Evolutionary conservation across 768 basidiomycete genomes (phyloP).

Genomic region (Sarcodon aspratus): DNA sequence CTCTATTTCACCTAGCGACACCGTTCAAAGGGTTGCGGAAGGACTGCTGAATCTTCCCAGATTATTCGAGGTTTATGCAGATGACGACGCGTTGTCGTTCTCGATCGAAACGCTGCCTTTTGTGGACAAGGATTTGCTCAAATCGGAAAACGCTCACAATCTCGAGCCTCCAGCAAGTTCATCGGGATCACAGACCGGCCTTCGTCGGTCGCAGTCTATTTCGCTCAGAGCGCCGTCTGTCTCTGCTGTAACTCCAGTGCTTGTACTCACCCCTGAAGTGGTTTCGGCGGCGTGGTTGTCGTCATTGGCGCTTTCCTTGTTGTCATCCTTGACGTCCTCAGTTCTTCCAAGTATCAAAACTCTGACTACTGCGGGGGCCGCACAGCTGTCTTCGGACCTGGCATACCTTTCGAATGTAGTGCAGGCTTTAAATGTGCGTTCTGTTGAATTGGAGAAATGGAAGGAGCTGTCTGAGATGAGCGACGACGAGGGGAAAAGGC

Average conservation of each 20-base stretch:
- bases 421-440: conserved; percentile 82
- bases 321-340: conserved; percentile 57
- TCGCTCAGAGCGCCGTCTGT: conserved; percentile 15
- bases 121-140: conserved; percentile 44
- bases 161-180: conserved; percentile 5
- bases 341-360: conserved; percentile 63
- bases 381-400: conserved; percentile 80
- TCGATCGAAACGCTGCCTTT: conserved; percentile 76
- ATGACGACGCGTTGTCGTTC: conserved; percentile 84
- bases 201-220: conserved; percentile 24
- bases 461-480: conserved; percentile 54
- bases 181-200: conserved; percentile 7
- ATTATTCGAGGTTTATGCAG: conserved; percentile 89
- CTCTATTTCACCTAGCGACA: conserved; percentile 84
- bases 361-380: conserved; percentile 56
- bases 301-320: conserved; percentile 74
- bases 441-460: conserved; percentile 72
- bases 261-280: conserved; percentile 52
- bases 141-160: conserved; percentile 27
- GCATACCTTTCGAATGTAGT: conserved; percentile 88
- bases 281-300: conserved; percentile 89
- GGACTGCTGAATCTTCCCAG: conserved; percentile 90
- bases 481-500: conserved; percentile 27
- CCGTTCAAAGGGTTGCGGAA: conserved; percentile 82
- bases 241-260: neutral